A percentile compares a stretch with the other conserved stretches of the same genome.
These are phyloP conservation scores for Sclerotinia subarctica DNA, from an alignment of 2,329 filamentous ascomycete genomes.

Conservation along the genomic window DNA sequence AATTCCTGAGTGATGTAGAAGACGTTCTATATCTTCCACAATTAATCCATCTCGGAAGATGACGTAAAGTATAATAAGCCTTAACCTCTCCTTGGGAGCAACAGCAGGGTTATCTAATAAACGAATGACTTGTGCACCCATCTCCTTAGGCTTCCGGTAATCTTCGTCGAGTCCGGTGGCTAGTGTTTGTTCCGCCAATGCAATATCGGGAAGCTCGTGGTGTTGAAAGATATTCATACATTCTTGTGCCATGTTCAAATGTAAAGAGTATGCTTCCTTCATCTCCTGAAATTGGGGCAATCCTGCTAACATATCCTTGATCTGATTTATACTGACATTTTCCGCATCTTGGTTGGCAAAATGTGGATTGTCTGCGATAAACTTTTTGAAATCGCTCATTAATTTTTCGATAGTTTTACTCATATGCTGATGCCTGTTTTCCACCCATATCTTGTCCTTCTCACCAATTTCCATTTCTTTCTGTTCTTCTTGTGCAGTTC, in stretches of 20 bases:
- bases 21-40: slow-evolving; percentile 75
- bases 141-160: slow-evolving; percentile 82
- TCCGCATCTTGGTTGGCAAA: slow-evolving; percentile 74
- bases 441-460: slow-evolving; percentile 91
- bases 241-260: slow-evolving; percentile 94
- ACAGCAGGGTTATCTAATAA: slow-evolving; percentile 84
- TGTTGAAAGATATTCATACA: slow-evolving; percentile 92
- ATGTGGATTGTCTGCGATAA: slow-evolving; percentile 86
- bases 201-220: slow-evolving; percentile 81
- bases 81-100: slow-evolving; percentile 68
- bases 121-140: slow-evolving; percentile 79
- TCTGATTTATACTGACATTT: slow-evolving; percentile 77
- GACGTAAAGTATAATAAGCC: slow-evolving; percentile 80
- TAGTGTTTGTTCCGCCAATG: slow-evolving; percentile 83
- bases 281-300: slow-evolving; percentile 92
- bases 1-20: slow-evolving; percentile 79
- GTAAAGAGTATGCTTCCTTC: slow-evolving; percentile 91
- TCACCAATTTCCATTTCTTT: slow-evolving; percentile 92
- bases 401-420: slow-evolving; percentile 94
- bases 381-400: slow-evolving; percentile 88
- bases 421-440: slow-evolving; percentile 94
- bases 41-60: slow-evolving; percentile 85
- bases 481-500: slow-evolving; percentile 64
- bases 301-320: slow-evolving; percentile 95
- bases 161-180: slow-evolving; percentile 93